These are phyloP conservation scores for Penicillium corylophilum DNA, from an alignment of 2,329 filamentous ascomycete genomes.

Conservation along the genomic window DNA sequence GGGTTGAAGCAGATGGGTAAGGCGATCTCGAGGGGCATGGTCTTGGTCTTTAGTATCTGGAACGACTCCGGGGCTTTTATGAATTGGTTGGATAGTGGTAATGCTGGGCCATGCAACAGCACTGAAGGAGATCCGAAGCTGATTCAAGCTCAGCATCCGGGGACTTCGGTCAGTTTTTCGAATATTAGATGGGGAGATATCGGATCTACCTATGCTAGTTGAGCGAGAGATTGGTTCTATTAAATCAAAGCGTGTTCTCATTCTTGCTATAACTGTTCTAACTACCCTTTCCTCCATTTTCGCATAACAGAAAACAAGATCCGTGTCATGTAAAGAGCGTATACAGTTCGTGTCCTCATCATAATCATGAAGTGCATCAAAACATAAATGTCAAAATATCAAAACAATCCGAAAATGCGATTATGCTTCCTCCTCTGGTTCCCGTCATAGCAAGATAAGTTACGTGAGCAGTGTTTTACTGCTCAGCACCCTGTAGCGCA, in stretches of 20 bases:
- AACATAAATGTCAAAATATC: not conserved
- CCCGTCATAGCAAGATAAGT: not conserved
- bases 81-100: conserved; percentile 57
- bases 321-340: conserved; percentile 16
- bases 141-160: conserved; percentile 49
- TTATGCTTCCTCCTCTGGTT: not conserved
- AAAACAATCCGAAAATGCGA: not conserved
- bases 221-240: not conserved
- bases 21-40: conserved; percentile 58
- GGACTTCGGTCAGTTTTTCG: conserved; percentile 54
- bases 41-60: conserved; percentile 61
- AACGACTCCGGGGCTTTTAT: conserved; percentile 55
- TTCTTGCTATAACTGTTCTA: conserved; percentile 3
- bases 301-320: not conserved
- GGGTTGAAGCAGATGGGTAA: conserved; percentile 56
- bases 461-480: not conserved
- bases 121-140: conserved; percentile 54
- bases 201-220: conserved; percentile 48
- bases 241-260: conserved; percentile 5
- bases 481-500: not conserved
- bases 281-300: not conserved
- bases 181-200: conserved; percentile 63
- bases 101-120: conserved; percentile 54
- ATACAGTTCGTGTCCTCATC: conserved; percentile 23
- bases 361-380: conserved; percentile 13